Evolutionary conservation across 352 stramenopile genomes (phyloP).

Genomic region (Phytophthora fragariaefolia): DNA sequence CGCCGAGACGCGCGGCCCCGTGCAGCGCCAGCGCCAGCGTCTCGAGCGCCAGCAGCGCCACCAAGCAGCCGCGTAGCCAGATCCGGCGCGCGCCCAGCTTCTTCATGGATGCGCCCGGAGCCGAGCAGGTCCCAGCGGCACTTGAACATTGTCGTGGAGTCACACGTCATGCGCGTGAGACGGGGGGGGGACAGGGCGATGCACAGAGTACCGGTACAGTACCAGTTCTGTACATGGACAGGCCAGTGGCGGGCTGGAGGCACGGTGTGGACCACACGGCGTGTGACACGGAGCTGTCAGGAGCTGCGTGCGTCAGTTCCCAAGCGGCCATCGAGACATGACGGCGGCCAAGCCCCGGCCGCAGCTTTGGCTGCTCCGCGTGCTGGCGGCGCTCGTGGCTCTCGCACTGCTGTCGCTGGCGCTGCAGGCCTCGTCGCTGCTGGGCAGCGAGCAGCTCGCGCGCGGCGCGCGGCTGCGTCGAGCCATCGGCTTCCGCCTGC

Average conservation of each 20-base stretch:
- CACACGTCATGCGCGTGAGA: too few relatives aligned
- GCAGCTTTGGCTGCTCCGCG: conserved; percentile 25
- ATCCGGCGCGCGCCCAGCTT: not conserved
- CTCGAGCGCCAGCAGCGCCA: conserved; percentile 17
- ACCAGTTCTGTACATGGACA: too few relatives aligned
- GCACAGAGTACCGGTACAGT: too few relatives aligned
- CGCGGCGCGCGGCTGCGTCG: conserved; percentile 9
- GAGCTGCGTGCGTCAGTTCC: conserved; percentile 2
- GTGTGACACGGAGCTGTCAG: conserved; percentile 6
- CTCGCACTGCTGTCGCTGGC: conserved; percentile 29
- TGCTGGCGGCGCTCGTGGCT: conserved; percentile 21
- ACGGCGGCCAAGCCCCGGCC: not conserved
- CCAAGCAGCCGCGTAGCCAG: conserved; percentile 24
- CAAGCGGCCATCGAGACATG: not conserved
- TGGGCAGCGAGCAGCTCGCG: conserved; percentile 22
- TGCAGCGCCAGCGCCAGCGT: conserved; percentile 18
- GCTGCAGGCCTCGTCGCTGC: conserved; percentile 27
- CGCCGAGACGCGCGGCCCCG: conserved; percentile 7
- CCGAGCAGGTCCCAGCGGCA: not conserved
- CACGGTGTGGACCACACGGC: too few relatives aligned
- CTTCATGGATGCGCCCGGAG: conserved; percentile 7
- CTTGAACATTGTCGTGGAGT: not conserved
- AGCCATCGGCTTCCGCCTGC: conserved; percentile 17
- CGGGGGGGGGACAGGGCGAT: too few relatives aligned
- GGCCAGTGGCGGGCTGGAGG: too few relatives aligned